Evolutionary conservation across 2,329 filamentous ascomycete genomes (phyloP).

Genomic region (Dactylellina sp.): DNA sequence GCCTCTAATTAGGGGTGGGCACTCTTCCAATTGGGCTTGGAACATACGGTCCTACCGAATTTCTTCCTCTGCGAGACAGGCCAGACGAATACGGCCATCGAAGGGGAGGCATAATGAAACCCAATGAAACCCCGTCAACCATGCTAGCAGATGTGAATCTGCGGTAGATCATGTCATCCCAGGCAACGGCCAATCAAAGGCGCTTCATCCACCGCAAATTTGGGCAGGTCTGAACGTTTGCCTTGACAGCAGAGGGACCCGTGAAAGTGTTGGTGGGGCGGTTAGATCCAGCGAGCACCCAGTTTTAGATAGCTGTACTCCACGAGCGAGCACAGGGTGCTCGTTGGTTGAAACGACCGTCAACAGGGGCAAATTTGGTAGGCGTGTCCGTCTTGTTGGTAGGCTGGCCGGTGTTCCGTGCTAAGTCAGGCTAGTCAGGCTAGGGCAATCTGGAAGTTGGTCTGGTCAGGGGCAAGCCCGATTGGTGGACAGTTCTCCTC

Average conservation of each 20-base stretch:
- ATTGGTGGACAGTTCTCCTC: constrained; percentile 30
- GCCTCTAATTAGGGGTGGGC: constrained; percentile 26
- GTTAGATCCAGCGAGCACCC: constrained; percentile 34
- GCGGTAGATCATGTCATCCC: constrained; percentile 48
- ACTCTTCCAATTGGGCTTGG: constrained; percentile 23
- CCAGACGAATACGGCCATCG: constrained; percentile 35
- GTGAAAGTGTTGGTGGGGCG: constrained; percentile 53
- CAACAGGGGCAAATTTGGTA: constrained; percentile 49
- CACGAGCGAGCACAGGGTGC: constrained; percentile 34
- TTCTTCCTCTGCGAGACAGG: constrained; percentile 36
- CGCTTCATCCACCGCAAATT: constrained; percentile 31
- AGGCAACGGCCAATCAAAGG: constrained; percentile 37
- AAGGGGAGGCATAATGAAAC: constrained; percentile 54
- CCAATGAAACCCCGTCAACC: constrained; percentile 54
- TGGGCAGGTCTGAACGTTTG: constrained; percentile 49
- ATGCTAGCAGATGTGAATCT: constrained; percentile 41
- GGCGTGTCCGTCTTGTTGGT: constrained; percentile 11
- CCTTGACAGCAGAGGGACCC: constrained; percentile 15
- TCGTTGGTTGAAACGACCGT: constrained; percentile 50
- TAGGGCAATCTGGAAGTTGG: too few species aligned
- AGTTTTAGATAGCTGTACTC: constrained; percentile 44
- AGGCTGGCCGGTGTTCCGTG: not conserved
- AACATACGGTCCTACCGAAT: constrained; percentile 40
- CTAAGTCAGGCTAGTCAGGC: too few species aligned
- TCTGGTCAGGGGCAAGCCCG: constrained; percentile 1